Evolutionary conservation across 768 basidiomycete genomes (phyloP), one percentile per base, ranked within the genome.

Genomic region (Phlegmacium glaucopus): DNA sequence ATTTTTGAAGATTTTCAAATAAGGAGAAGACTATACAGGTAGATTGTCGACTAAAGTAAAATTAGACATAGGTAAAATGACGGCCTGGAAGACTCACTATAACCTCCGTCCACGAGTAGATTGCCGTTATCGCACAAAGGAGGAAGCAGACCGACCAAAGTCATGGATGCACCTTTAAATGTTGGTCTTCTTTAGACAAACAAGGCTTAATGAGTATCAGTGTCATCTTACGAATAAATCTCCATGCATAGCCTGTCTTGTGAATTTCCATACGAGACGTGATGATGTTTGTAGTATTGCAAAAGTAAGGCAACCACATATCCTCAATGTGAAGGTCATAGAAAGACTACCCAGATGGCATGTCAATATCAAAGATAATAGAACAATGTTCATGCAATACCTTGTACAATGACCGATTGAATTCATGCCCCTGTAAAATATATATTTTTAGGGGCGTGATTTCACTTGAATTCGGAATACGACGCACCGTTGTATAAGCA

Each of bases 221-320:
- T 22, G 22, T 5, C 22, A 22, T 22, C 76, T 56, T 61, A 90
- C 91, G 87, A 45, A 91, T 90, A 61, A 83, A 91, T 56, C 93
- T 77, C 95, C 95, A 99, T 10, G 96, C 95, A 70, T 97, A 98
- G n/a, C 96, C 96, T 10, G 91, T 90, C 56, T 94, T 89, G 59
- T 99, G 96, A 36, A 98, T 85, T 60, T 98, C 94, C 93, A 98
- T 98, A 8, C 85, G 79, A 8, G 93, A 96, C 38, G 90, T 91
- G 44, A 86, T 93, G 64, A 99, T 96, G 58, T 97, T 97, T 15
- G 96, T 95, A 2, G 95, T 91, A 59, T 98, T 98, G 68, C 94
- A 96, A 69, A 95, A 98, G 71, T 83, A 97, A 4, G 95, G 96
- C 6, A 99, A 74, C 96, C 95, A 98, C 90, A 96, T 95, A 67